phyloP scores from a whole-genome alignment of 2,329 filamentous ascomycete genomes.

The Pseudogymnoascus verrucosus region DNA sequence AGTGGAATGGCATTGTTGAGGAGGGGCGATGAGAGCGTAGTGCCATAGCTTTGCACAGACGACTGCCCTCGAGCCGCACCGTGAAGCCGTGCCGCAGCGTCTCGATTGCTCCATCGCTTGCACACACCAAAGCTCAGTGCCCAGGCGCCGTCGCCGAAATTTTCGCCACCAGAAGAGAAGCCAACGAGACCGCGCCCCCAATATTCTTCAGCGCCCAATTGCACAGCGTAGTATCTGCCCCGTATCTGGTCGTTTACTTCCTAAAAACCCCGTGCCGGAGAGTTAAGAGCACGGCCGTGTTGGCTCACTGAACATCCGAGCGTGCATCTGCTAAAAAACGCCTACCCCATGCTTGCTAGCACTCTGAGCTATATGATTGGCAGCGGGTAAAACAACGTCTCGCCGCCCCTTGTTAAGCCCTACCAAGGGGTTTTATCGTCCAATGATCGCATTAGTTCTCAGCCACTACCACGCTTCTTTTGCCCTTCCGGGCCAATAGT shows the following conservation, averaged over 20 bases:
- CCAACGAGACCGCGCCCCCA: not conserved
- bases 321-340: not conserved
- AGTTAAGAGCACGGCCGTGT: not conserved
- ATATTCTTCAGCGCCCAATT: not conserved
- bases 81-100: not conserved
- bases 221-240: not conserved
- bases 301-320: not conserved
- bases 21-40: not conserved
- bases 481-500: not conserved
- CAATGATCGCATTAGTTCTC: not conserved
- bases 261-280: not conserved
- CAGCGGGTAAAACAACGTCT: not conserved
- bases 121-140: not conserved
- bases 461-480: not conserved
- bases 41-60: not conserved
- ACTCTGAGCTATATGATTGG: not conserved
- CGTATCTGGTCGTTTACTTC: not conserved
- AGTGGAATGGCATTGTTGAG: not conserved
- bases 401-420: not conserved
- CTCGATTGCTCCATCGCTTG: conserved; percentile 6
- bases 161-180: not conserved
- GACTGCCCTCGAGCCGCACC: not conserved
- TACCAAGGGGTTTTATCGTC: not conserved
- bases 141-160: not conserved
- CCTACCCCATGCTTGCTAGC: not conserved